Percentiles rank a stretch among this genome's conserved stretches.
phyloP scores from a whole-genome alignment of 352 stramenopile species.

The Phytophthora parvispora region DNA sequence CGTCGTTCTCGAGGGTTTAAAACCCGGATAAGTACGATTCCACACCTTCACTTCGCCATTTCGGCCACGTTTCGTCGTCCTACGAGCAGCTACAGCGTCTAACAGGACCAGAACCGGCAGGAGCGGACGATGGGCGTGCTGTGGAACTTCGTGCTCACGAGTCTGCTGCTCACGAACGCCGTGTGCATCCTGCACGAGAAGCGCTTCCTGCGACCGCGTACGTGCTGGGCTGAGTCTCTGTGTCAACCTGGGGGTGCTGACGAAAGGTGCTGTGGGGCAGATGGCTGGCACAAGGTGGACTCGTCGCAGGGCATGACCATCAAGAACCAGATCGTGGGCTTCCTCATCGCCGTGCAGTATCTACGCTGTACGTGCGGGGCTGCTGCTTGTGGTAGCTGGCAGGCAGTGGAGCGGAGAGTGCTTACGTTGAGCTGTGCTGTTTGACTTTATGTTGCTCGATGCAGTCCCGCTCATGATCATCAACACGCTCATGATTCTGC shows the following conservation, averaged over 20 bases:
- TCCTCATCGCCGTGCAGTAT: conserved; percentile 89
- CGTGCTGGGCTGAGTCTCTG: conserved; percentile 36
- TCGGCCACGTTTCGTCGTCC: conserved; percentile 12
- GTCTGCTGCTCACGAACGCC: conserved; percentile 86
- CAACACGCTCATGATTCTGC: conserved; percentile 84
- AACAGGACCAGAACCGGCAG: not conserved
- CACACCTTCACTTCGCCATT: not conserved
- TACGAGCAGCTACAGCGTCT: not conserved
- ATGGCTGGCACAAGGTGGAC: conserved; percentile 89
- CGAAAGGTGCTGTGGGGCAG: conserved; percentile 33
- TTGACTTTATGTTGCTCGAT: not conserved
- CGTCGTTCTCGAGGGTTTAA: not conserved
- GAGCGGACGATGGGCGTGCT: conserved; percentile 72
- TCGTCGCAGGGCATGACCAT: conserved; percentile 84
- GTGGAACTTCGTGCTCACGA: conserved; percentile 92
- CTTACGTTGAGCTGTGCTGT: not conserved
- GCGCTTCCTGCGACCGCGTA: conserved; percentile 88
- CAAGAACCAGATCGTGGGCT: conserved; percentile 91
- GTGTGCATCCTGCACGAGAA: conserved; percentile 92
- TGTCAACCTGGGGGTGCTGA: too few species aligned
- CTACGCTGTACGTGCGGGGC: conserved; percentile 65
- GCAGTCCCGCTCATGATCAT: conserved; percentile 86
- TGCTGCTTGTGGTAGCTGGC: not conserved
- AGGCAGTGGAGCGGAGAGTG: not conserved
- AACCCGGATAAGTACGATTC: not conserved